Evolutionary conservation across 106 monocot species (phyloP).

Genomic region (Gastrodia elata): DNA sequence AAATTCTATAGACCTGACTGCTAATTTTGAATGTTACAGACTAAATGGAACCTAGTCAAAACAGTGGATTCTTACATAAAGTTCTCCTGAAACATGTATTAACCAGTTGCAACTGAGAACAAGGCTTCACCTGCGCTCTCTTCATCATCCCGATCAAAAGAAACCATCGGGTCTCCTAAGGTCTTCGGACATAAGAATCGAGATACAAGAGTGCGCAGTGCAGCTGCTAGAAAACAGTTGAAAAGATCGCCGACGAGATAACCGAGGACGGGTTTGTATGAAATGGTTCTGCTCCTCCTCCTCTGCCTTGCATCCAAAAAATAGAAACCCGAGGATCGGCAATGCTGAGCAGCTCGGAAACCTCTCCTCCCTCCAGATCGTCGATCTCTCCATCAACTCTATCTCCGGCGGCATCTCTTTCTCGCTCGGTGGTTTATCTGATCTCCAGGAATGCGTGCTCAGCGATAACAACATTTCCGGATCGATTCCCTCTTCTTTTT

Average conservation of each 20-base stretch:
- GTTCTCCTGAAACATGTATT: too few relatives aligned
- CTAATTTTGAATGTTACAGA: too few relatives aligned
- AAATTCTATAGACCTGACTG: too few relatives aligned
- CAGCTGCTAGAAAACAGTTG: background rate
- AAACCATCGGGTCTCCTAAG: background rate
- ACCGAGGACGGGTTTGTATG: background rate
- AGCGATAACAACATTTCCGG: constrained; percentile 95
- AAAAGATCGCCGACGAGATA: background rate
- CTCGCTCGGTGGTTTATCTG: constrained; percentile 35
- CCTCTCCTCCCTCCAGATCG: constrained; percentile 41
- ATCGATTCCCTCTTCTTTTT: constrained; percentile 50
- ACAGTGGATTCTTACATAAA: too few relatives aligned
- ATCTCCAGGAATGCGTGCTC: constrained; percentile 69
- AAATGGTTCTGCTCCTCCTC: too few relatives aligned
- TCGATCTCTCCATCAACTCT: constrained; percentile 92
- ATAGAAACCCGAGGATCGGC: too few relatives aligned
- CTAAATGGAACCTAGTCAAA: too few relatives aligned
- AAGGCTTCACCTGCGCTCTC: constrained; percentile 1
- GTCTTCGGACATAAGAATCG: background rate
- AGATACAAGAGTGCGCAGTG: background rate
- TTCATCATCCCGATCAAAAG: constrained; percentile 7
- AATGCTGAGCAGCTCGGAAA: constrained; percentile 49
- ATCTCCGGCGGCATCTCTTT: constrained; percentile 76
- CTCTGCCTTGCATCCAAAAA: too few relatives aligned
- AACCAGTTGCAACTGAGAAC: background rate